phyloP scores from a whole-genome alignment of 352 stramenopile species.

The Peronospora farinosa region DNA sequence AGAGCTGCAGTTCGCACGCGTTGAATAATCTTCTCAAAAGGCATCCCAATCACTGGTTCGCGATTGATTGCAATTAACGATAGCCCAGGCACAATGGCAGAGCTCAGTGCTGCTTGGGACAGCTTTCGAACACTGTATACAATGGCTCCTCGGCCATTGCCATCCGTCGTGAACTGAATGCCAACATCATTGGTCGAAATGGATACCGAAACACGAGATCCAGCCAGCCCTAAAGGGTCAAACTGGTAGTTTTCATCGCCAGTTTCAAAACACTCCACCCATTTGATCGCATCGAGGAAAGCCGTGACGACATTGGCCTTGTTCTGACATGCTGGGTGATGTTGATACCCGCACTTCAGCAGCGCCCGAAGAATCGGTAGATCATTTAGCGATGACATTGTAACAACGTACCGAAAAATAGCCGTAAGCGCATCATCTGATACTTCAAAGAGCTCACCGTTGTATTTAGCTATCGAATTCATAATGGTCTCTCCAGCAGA shows the following conservation, averaged over 20 bases:
- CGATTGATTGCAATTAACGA: constrained; percentile 82
- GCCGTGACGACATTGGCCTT: constrained; percentile 45
- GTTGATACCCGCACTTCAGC: constrained; percentile 52
- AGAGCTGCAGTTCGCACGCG: constrained; percentile 52
- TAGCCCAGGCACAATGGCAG: constrained; percentile 56
- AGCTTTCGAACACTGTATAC: constrained; percentile 72
- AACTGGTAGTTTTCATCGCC: constrained; percentile 32
- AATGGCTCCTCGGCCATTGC: constrained; percentile 66
- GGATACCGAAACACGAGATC: constrained; percentile 58
- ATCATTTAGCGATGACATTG: constrained; percentile 57
- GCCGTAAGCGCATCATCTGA: constrained; percentile 51
- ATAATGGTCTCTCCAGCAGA: constrained; percentile 44
- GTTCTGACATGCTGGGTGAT: constrained; percentile 71
- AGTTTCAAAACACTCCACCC: constrained; percentile 58
- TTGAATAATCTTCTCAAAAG: constrained; percentile 71
- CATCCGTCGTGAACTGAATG: constrained; percentile 77
- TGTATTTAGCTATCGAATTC: constrained; percentile 42
- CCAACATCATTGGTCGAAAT: constrained; percentile 81
- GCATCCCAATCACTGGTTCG: constrained; percentile 70
- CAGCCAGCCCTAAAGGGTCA: constrained; percentile 41
- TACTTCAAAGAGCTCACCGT: constrained; percentile 54
- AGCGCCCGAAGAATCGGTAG: constrained; percentile 42
- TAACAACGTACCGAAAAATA: constrained; percentile 65
- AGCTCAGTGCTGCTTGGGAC: constrained; percentile 74
- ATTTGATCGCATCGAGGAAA: constrained; percentile 76